Evolutionary conservation across 2,329 filamentous ascomycete species (phyloP), one percentile per base, ranked within the genome.

Genomic region (Scolecobasidium constrictum): DNA sequence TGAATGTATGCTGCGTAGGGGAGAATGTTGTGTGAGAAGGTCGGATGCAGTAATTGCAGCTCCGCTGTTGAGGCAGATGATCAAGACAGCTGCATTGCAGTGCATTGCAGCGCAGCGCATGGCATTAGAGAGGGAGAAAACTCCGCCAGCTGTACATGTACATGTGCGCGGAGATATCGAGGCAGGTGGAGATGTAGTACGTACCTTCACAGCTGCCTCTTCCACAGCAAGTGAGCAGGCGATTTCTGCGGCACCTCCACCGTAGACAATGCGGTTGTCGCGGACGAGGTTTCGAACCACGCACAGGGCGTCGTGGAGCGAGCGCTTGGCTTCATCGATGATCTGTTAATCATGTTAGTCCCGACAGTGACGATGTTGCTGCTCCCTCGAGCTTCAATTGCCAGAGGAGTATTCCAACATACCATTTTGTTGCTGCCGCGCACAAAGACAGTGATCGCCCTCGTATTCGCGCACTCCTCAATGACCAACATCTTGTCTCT

Each of bases 341-440:
- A 98, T 94, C 85, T 93, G 51, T 2, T 34, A 17, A 16, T 31
- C 33, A 35, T 16, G 12, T 47, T 44, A 49, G 46, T 21, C 16
- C 42, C 5, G n/a, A 40, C 9, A 31, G 26, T 9, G 26, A 9
- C 26, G 26, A 31, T 9, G 37, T 39, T 6, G 37, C 6, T 18
- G 9, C 9, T 9, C n/a, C n/a, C n/a, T 31, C 26, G 9, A 7
- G 26, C 9, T 31, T 31, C 26, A n/a, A 31, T 31, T 9, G 9
- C 35, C n/a, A 19, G 35, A 36, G 9, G 17, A 36, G 34, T 7
- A 9, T 9, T 11, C 7, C 9, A 11, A 36, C 34, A 11, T 65
- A 90, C 86, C 92, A 98, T 98, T 75, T 96, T 98, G 77, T 98
- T 98, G 73, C 87, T 94, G 57, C 92, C 92, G 57, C 92, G 77